phyloP scores from a whole-genome alignment of 2,329 filamentous ascomycete species.

The Stachybotrys chlorohalonatus region DNA sequence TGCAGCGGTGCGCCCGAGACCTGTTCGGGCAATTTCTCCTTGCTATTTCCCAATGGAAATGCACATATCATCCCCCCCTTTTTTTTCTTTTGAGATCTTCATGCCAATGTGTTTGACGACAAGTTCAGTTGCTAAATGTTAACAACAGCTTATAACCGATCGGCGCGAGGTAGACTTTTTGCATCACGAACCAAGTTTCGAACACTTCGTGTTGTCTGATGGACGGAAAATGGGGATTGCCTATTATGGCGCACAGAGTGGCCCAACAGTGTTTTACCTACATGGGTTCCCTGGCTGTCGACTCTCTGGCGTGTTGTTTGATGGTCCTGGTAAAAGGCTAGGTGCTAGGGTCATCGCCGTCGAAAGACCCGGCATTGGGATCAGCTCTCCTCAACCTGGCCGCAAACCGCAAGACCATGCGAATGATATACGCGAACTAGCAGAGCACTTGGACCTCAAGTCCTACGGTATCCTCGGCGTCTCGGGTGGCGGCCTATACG shows the following conservation, averaged over 20 bases:
- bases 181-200: neutral
- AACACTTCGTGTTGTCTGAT: constrained; percentile 1
- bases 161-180: too few relatives aligned
- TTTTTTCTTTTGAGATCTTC: too few relatives aligned
- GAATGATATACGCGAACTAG: constrained; percentile 2
- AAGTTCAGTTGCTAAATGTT: too few relatives aligned
- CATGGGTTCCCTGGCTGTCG: constrained; percentile 2
- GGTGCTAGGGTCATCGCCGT: constrained; percentile 1
- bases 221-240: constrained; percentile 1
- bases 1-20: too few relatives aligned
- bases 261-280: constrained; percentile 1
- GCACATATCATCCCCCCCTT: too few relatives aligned
- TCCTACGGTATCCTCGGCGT: constrained; percentile 8
- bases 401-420: constrained; percentile 1
- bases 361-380: constrained; percentile 1
- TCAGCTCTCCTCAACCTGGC: constrained; percentile 1
- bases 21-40: too few relatives aligned
- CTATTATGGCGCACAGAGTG: constrained; percentile 1
- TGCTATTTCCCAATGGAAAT: too few relatives aligned
- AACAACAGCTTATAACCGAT: too few relatives aligned
- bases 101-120: too few relatives aligned
- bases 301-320: constrained; percentile 1
- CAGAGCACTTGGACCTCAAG: constrained; percentile 4
- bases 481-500: constrained; percentile 12
- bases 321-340: neutral